Evolutionary conservation across 768 basidiomycete species (phyloP).

Genomic region (Suillus tomentosus): DNA sequence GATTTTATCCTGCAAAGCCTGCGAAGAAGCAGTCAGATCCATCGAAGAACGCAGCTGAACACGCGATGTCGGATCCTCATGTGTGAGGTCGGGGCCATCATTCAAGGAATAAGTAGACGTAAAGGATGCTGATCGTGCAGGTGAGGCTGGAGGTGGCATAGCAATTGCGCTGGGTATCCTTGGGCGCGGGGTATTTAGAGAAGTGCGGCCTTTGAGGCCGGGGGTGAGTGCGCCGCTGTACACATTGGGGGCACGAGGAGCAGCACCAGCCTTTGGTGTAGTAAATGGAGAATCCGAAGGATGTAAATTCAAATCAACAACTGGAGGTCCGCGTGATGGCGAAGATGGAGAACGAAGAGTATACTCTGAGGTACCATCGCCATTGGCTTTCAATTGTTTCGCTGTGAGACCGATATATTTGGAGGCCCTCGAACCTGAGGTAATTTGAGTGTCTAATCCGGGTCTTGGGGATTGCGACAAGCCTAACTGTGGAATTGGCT

Average conservation of each 20-base stretch:
- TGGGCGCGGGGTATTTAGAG: constrained; percentile 56
- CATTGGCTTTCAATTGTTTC: constrained; percentile 57
- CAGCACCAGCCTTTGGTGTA: constrained; percentile 62
- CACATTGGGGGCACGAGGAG: constrained; percentile 24
- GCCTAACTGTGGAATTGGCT: constrained; percentile 33
- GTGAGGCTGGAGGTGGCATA: constrained; percentile 82
- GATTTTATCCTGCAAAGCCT: constrained; percentile 52
- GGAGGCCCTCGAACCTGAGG: constrained; percentile 82
- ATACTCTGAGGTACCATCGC: constrained; percentile 20
- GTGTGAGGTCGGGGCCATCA: constrained; percentile 25
- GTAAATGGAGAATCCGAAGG: constrained; percentile 55
- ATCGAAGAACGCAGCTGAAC: constrained; percentile 23
- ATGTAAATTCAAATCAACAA: constrained; percentile 41
- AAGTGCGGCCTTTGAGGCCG: constrained; percentile 33
- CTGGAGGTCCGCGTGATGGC: constrained; percentile 39
- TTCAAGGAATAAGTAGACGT: constrained; percentile 41
- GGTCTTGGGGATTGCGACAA: constrained; percentile 35
- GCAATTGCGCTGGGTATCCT: constrained; percentile 72
- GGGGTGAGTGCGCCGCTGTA: constrained; percentile 20
- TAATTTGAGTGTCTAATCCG: constrained; percentile 49
- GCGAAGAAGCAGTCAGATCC: constrained; percentile 43
- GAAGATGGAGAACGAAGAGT: constrained; percentile 34
- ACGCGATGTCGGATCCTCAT: constrained; percentile 19
- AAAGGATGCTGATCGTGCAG: constrained; percentile 38
- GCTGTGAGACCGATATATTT: constrained; percentile 87